Evolutionary conservation across 2,329 filamentous ascomycete species (phyloP).

Genomic region (Trichoderma breve): DNA sequence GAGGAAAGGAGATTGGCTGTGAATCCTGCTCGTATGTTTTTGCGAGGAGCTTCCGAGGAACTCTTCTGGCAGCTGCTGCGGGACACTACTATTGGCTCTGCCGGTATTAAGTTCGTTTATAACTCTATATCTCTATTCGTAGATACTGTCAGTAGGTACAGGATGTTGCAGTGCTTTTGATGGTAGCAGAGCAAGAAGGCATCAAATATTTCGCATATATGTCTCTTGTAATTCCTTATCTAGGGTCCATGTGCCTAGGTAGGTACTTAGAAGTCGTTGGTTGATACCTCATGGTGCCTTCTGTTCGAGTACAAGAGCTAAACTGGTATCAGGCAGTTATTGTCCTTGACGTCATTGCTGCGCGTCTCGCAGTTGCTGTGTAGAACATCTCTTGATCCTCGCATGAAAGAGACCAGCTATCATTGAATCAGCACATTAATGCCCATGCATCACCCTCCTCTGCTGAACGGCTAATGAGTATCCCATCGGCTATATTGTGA

Average conservation of each 20-base stretch:
- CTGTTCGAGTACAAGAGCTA: not conserved
- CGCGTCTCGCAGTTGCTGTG: not conserved
- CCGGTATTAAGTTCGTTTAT: not conserved
- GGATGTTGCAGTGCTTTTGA: not conserved
- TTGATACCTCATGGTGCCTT: not conserved
- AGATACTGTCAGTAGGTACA: not conserved
- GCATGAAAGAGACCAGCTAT: not conserved
- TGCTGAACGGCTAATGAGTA: too few species aligned
- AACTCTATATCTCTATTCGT: not conserved
- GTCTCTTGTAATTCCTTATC: too few species aligned
- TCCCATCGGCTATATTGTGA: not conserved
- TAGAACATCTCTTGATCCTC: not conserved
- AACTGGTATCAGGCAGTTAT: not conserved
- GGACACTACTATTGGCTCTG: not conserved
- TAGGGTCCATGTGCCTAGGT: too few species aligned
- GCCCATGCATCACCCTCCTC: not conserved
- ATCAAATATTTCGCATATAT: not conserved
- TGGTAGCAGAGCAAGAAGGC: not conserved
- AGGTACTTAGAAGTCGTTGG: not conserved
- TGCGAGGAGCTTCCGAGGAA: not conserved
- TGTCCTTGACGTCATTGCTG: not conserved
- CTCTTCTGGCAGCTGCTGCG: not conserved
- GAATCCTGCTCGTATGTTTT: not conserved
- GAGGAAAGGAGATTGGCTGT: not conserved
- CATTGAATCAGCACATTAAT: not conserved